Base-by-base conservation (phyloP, 371 early-diverging fungal species). In the Mucor indicus region DNA sequence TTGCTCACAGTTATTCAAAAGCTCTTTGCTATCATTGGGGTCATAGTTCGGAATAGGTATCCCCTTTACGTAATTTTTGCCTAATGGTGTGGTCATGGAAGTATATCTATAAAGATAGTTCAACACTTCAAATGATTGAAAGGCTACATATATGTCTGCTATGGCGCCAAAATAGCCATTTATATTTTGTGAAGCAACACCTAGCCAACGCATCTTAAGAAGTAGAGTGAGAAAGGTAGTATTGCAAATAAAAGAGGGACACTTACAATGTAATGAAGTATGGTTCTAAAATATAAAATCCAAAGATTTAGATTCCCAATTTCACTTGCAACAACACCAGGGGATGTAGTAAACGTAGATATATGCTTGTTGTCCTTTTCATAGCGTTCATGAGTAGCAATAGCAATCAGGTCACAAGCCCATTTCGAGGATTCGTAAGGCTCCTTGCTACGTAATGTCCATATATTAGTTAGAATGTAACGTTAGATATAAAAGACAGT, bases 381-480 rank as follows among this genome's bases (percentile, higher is more conserved):
- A 54, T 76, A 80, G 5, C 65, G 50, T 6, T 70, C 72, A 43
- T 85, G 80, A 38, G 83, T 57, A 0, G 63, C 72, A 8, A 80
- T 43, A 0, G 80, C 72, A 20, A 85, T 59, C 25, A 87, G 57
- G 63, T 91, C 89, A 9, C 78, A 70, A 0, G 85, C 80, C 74
- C 82, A 86, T 51, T 91, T 91, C 1, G 89, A 89, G 9, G 87
- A 85, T 59, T 91, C 90, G 58, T 91, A 91, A 3, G 91, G 85
- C 21, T 66, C 60, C 1, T n/a, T 11, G 12, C 79, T 78, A 3
- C 21, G 25, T 21, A 5, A 80, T 64, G n/a, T n/a, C n/a, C n/a
- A n/a, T n/a, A n/a, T n/a, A n/a, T n/a, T n/a, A n/a, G n/a, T n/a
- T n/a, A n/a, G n/a, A n/a, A n/a, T n/a, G n/a, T n/a, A n/a, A n/a